phyloP scores from a whole-genome alignment of 2,329 filamentous ascomycete genomes.

The Apiospora aurea region DNA sequence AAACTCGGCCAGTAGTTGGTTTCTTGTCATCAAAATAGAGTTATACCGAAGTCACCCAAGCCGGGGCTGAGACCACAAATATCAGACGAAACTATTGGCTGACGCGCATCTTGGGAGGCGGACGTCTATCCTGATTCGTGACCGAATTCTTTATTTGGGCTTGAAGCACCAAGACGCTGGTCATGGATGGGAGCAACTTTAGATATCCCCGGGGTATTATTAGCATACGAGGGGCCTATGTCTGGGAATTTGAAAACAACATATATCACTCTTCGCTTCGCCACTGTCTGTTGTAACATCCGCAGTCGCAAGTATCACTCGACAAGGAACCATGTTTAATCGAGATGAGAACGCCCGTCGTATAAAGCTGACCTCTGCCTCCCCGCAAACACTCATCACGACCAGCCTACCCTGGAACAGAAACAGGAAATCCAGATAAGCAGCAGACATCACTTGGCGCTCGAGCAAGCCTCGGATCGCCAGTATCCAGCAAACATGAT shows the following conservation, averaged over 20 bases:
- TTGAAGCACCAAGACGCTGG: background rate
- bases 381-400: background rate
- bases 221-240: background rate
- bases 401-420: background rate
- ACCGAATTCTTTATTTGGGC: background rate
- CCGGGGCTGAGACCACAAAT: background rate
- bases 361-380: background rate
- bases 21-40: background rate
- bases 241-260: background rate
- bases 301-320: background rate
- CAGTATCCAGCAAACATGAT: constrained; percentile 53
- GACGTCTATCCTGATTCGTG: background rate
- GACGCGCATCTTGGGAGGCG: background rate
- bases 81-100: constrained; percentile 1
- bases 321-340: background rate
- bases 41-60: background rate
- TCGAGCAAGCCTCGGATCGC: background rate
- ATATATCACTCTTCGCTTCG: background rate
- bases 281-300: background rate
- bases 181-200: background rate
- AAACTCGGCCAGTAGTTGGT: background rate
- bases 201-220: background rate
- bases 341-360: background rate
- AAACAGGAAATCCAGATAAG: background rate
- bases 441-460: background rate